These are phyloP conservation scores for Teunomyces cretensis DNA, from an alignment of 805 yeast species.

Conservation along the genomic window DNA sequence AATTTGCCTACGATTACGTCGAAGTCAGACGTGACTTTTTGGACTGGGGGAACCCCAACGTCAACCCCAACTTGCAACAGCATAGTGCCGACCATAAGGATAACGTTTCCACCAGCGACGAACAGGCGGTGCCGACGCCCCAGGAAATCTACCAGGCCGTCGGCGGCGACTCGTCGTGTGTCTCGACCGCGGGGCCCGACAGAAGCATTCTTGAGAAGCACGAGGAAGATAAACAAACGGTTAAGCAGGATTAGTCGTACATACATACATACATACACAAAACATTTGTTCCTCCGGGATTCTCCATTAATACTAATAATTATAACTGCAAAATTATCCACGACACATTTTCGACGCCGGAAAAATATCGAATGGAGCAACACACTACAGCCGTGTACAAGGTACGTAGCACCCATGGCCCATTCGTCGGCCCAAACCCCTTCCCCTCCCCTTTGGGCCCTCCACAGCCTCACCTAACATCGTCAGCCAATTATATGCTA, in stretches of 20 bases:
- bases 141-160: conserved; percentile 6
- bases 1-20: conserved; percentile 97
- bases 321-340: too few species aligned
- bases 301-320: too few species aligned
- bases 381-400: too few species aligned
- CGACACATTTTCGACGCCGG: too few species aligned
- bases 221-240: background rate
- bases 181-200: conserved; percentile 2
- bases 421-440: too few species aligned
- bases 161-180: background rate
- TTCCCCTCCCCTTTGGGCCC: too few species aligned
- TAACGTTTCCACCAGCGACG: background rate
- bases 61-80: conserved; percentile 4
- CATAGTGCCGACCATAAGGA: background rate
- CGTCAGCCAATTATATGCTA: too few species aligned
- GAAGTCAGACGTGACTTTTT: conserved; percentile 92
- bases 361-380: too few species aligned
- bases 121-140: background rate
- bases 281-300: too few species aligned
- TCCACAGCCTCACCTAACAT: too few species aligned
- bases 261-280: too few species aligned
- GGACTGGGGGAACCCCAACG: conserved; percentile 45
- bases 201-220: background rate
- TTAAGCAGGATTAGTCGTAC: background rate
- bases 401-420: too few species aligned